A percentile compares a stretch with the other conserved stretches of the same genome.
phyloP scores from a whole-genome alignment of 2,329 filamentous ascomycete genomes.

The Arachnopeziza araneosa region DNA sequence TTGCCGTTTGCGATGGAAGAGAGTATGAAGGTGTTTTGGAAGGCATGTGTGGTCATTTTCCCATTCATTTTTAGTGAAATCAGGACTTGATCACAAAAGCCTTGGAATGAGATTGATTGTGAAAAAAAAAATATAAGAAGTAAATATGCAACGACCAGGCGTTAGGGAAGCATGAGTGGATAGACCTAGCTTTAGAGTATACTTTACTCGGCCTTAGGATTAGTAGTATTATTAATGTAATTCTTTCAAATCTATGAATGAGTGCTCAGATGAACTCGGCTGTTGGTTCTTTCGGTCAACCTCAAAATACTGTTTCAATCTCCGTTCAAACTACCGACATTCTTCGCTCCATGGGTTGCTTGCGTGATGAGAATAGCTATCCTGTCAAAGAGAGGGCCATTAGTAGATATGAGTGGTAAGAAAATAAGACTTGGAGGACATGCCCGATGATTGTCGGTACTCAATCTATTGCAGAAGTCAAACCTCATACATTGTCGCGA shows the following conservation, averaged over 20 bases:
- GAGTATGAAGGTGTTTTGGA: constrained; percentile 68
- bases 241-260: too few species aligned
- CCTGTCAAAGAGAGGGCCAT: constrained; percentile 27
- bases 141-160: neutral
- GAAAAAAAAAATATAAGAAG: neutral
- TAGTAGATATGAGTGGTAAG: constrained; percentile 29
- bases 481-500: neutral
- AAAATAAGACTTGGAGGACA: constrained; percentile 26
- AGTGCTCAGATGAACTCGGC: too few species aligned
- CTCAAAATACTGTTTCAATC: too few species aligned
- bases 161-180: neutral
- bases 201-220: neutral
- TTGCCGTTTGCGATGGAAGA: constrained; percentile 61
- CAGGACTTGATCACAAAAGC: constrained; percentile 22
- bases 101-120: neutral
- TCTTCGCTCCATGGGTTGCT: constrained; percentile 19
- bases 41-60: constrained; percentile 74
- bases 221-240: too few species aligned
- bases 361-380: constrained; percentile 27
- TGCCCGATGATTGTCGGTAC: neutral
- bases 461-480: neutral
- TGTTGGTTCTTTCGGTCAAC: too few species aligned
- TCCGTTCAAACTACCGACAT: too few species aligned
- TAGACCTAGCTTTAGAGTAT: neutral
- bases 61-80: constrained; percentile 73